Conservation (phyloP, 352 stramenopile species). For the Globisporangium yorkense region DNA sequence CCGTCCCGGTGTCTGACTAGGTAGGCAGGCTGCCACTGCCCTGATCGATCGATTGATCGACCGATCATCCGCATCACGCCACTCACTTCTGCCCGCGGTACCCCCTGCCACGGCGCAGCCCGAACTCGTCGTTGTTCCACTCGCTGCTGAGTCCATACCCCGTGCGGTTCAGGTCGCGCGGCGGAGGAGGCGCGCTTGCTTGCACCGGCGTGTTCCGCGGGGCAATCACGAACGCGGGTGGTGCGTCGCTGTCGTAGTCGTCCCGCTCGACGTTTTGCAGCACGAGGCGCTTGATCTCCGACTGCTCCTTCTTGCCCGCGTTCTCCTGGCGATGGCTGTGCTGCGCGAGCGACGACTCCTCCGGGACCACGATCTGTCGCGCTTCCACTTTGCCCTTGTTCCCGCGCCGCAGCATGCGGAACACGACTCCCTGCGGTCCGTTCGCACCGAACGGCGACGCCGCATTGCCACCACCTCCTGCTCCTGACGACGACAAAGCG, state of each 20-base stretch:
- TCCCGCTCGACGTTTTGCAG: slow-evolving; percentile 84
- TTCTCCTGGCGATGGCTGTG: slow-evolving; percentile 86
- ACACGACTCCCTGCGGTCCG: slow-evolving; percentile 62
- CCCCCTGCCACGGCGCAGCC: slow-evolving; percentile 51
- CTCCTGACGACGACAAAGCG: neutral
- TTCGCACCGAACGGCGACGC: slow-evolving; percentile 19
- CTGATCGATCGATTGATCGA: neutral
- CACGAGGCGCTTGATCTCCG: slow-evolving; percentile 84
- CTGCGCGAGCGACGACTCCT: slow-evolving; percentile 90
- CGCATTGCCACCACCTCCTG: neutral
- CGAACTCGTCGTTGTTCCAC: slow-evolving; percentile 86
- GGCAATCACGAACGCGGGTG: slow-evolving; percentile 8
- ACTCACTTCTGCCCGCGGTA: slow-evolving; percentile 63
- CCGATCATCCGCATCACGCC: neutral
- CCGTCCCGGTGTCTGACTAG: no score
- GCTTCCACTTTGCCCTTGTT: slow-evolving; percentile 97
- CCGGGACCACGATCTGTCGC: slow-evolving; percentile 90
- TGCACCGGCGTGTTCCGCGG: slow-evolving; percentile 8
- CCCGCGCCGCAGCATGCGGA: slow-evolving; percentile 94
- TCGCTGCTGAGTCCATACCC: slow-evolving; percentile 62
- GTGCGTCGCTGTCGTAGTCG: slow-evolving; percentile 40
- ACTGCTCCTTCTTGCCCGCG: slow-evolving; percentile 80
- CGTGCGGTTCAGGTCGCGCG: slow-evolving; percentile 26
- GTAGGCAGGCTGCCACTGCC: no score
- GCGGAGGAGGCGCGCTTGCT: slow-evolving; percentile 15